A percentile compares a stretch with the other conserved stretches of the same genome.
phyloP scores from a whole-genome alignment of 164 flowering plant species.

The Litsea cubeba region DNA sequence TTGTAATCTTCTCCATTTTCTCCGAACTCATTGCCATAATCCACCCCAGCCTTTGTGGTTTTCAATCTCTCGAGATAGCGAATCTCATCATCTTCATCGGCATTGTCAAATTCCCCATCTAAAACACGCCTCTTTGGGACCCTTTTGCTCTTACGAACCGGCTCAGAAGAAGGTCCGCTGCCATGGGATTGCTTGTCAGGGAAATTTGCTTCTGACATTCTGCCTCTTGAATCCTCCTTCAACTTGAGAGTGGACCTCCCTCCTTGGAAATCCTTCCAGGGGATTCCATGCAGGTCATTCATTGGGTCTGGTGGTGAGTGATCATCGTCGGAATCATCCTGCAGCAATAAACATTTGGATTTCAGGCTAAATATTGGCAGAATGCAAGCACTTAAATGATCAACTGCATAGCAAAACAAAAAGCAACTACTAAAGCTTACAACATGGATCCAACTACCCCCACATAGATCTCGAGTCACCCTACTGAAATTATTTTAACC shows the following conservation, averaged over 20 bases:
- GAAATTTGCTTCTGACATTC: constrained; percentile 27
- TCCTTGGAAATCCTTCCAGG: constrained; percentile 69
- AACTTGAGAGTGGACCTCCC: constrained; percentile 37
- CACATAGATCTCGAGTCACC: background rate
- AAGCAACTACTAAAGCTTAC: background rate
- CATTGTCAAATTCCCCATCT: constrained; percentile 66
- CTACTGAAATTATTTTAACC: background rate
- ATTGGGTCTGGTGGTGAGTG: constrained; percentile 35
- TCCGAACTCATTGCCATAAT: constrained; percentile 22
- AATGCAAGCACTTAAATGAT: background rate
- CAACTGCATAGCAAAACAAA: background rate
- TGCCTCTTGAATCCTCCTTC: constrained; percentile 42
- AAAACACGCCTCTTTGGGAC: constrained; percentile 64
- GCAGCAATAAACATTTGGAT: constrained; percentile 8
- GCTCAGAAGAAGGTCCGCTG: constrained; percentile 23
- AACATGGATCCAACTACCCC: background rate
- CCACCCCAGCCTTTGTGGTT: constrained; percentile 28
- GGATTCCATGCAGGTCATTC: constrained; percentile 56
- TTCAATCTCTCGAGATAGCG: constrained; percentile 78
- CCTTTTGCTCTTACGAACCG: constrained; percentile 82
- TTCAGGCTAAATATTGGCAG: background rate
- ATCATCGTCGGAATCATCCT: constrained; percentile 45
- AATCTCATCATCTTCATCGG: constrained; percentile 83
- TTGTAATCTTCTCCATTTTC: constrained; percentile 52
- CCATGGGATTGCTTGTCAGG: constrained; percentile 30